Base-by-base conservation (phyloP, 2,329 filamentous ascomycete species). In the Cladosporium velox region DNA sequence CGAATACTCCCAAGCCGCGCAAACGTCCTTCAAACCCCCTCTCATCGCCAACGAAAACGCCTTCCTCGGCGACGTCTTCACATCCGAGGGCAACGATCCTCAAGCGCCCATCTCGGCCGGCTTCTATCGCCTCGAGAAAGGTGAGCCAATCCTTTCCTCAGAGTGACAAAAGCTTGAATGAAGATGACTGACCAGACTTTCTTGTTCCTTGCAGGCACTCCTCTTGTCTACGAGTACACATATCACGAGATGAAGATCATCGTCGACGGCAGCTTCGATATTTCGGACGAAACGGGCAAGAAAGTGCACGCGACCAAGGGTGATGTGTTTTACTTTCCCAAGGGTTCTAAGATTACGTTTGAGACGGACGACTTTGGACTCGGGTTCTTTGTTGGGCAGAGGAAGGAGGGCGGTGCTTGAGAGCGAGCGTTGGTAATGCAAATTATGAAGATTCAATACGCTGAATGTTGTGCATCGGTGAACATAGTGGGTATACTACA, bases 171-270 rank as follows among this genome's bases (percentile, higher is more conserved):
- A 24, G n/a, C 8, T 4, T 10, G 7, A 15, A 47, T 10, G 5
- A 21, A n/a, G 14, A 55, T 21, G n/a, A 35, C 38, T 21, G n/a
- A 28, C 21, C 21, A 10, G 26, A 52, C 6, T 14, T n/a, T 2
- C 24, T 32, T 24, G 24, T 18, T 35, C 15, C 21, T 14, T 41
- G n/a, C 34, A 72, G 72, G 88, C 71, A 87, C 87, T 3, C 86
- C 87, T 1, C 82, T 91, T 21, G 86, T 87, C 10, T 91, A 91
- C 79, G 86, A 84, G 35, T 91, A 91, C 78, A 87, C 82, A 49
- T 91, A 90, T 77, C 85, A 91, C 73, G 89, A 91, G 80, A 89
- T 90, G 86, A 91, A 91, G 81, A 89, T 91, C 74, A 88, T 91
- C 69, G 78, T 91, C 11, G 88, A 90, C 71, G 89, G 88, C 15